Percentiles rank a stretch among this genome's conserved stretches.
These are phyloP conservation scores for Teunomyces atbi DNA, from an alignment of 805 yeast genomes.

Conservation along the genomic window DNA sequence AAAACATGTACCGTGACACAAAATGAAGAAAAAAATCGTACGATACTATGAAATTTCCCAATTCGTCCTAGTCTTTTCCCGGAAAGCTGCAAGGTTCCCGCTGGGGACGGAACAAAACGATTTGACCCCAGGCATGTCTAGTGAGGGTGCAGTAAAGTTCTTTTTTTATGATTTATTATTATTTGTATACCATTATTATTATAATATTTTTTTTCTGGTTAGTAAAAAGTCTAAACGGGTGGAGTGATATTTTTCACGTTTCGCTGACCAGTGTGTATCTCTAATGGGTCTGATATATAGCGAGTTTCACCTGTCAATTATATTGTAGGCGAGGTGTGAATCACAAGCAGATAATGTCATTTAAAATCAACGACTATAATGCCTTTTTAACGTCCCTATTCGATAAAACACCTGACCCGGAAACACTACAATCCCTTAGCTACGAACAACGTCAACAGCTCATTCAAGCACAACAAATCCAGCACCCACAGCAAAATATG, in stretches of 20 bases:
- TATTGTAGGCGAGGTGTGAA: neutral
- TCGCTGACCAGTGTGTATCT: constrained; percentile 2
- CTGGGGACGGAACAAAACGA: neutral
- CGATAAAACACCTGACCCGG: constrained; percentile 15
- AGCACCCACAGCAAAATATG: constrained; percentile 5
- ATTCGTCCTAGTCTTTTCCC: neutral
- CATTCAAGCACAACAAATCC: constrained; percentile 1
- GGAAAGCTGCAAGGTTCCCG: neutral
- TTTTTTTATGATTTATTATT: neutral
- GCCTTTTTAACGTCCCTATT: constrained; percentile 25
- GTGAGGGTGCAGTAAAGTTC: neutral
- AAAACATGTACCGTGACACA: constrained; percentile 2
- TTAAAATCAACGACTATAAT: constrained; percentile 28
- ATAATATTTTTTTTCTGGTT: neutral
- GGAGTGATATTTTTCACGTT: constrained; percentile 3
- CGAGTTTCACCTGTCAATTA: constrained; percentile 1
- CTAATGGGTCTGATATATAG: constrained; percentile 5
- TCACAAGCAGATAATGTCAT: constrained; percentile 19
- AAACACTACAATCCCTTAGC: neutral
- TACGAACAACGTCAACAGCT: constrained; percentile 5
- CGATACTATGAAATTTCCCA: constrained; percentile 1
- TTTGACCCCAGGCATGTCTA: neutral
- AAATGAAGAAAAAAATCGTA: neutral
- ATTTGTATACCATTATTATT: neutral
- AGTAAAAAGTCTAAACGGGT: constrained; percentile 2